Percentiles rank a stretch among this genome's conserved stretches.
These are phyloP conservation scores for Sungouiella blattae DNA, from an alignment of 805 yeast species.

Conservation along the genomic window DNA sequence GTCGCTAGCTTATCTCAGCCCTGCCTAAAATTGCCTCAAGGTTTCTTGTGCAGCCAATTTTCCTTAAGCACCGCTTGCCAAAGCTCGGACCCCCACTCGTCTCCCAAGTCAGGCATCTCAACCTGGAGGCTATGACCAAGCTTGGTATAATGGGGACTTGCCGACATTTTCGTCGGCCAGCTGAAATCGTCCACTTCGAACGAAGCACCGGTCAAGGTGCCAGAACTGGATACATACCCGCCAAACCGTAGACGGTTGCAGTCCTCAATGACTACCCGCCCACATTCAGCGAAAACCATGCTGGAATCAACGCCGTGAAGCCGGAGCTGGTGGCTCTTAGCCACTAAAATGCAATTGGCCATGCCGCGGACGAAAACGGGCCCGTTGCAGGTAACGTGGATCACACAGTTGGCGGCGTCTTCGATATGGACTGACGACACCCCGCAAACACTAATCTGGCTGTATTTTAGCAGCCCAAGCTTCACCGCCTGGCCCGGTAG, in stretches of 20 bases:
- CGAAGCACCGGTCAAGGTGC: not conserved
- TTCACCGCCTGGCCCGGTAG: not conserved
- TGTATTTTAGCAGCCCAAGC: not conserved
- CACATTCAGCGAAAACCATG: constrained; percentile 17
- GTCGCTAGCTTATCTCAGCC: too few species aligned
- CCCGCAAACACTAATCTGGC: not conserved
- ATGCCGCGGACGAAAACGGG: constrained; percentile 25
- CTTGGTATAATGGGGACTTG: constrained; percentile 2
- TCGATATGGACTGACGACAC: constrained; percentile 23
- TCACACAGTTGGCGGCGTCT: constrained; percentile 12
- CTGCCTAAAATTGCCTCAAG: too few species aligned
- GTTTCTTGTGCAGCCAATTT: too few species aligned
- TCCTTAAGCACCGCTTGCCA: too few species aligned
- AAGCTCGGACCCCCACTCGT: too few species aligned
- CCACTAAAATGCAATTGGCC: constrained; percentile 8
- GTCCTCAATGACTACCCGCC: constrained; percentile 29
- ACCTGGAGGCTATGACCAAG: too few species aligned
- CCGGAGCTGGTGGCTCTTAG: constrained; percentile 17
- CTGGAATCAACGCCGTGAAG: constrained; percentile 11
- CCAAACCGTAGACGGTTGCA: constrained; percentile 15
- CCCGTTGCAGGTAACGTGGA: constrained; percentile 23
- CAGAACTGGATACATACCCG: not conserved
- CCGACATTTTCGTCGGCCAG: constrained; percentile 9
- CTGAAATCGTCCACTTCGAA: constrained; percentile 13
- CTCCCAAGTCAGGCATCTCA: too few species aligned